phyloP scores from a whole-genome alignment of 148 eudicot genomes.

The Camellia sinensis region DNA sequence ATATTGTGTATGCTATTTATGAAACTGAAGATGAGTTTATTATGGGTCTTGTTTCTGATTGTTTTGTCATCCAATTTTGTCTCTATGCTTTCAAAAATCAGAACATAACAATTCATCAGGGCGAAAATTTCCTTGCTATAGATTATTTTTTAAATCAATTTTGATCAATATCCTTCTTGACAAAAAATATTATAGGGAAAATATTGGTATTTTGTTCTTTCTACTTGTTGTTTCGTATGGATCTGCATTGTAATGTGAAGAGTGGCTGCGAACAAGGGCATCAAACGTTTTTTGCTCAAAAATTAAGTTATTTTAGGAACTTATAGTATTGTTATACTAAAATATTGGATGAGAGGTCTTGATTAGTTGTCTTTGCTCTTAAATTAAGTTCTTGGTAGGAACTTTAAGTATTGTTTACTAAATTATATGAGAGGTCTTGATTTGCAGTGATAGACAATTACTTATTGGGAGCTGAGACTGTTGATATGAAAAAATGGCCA shows the following conservation, averaged over 20 bases:
- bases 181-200: background rate
- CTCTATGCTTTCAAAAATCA: background rate
- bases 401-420: background rate
- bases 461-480: background rate
- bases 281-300: background rate
- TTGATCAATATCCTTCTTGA: background rate
- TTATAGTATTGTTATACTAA: background rate
- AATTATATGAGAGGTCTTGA: background rate
- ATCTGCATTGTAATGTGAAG: background rate
- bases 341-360: background rate
- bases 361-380: background rate
- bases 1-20: constrained; percentile 5
- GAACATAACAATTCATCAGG: background rate
- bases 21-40: constrained; percentile 9
- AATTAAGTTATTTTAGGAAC: background rate
- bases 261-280: background rate
- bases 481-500: background rate
- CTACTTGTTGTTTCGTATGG: background rate
- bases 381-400: background rate
- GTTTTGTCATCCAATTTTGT: background rate
- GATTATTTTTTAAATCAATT: background rate
- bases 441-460: background rate
- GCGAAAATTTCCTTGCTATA: background rate
- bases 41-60: background rate
- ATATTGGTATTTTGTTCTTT: background rate